Evolutionary conservation across 345 rosid species (phyloP).

Genomic region (Pistacia integerrima): DNA sequence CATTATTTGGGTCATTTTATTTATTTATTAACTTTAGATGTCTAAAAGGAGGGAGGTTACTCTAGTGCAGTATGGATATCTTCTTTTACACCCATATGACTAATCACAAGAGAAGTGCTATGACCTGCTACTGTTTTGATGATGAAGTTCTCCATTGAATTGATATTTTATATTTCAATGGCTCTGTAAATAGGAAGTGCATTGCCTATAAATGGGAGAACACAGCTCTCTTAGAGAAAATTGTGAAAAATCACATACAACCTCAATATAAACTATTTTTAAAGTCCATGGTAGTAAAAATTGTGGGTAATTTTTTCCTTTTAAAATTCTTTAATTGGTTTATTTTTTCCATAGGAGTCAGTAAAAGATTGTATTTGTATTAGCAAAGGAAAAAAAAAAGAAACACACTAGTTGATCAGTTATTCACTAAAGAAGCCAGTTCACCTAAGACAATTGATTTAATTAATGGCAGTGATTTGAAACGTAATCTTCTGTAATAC

Average conservation of each 20-base stretch:
- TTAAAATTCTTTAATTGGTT: neutral
- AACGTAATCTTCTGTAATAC: neutral
- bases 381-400: too few relatives aligned
- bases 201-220: neutral
- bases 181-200: neutral
- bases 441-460: neutral
- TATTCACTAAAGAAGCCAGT: too few relatives aligned
- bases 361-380: too few relatives aligned
- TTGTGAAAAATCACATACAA: neutral
- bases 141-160: too few relatives aligned
- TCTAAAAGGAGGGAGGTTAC: neutral
- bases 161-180: neutral
- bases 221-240: neutral
- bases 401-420: too few relatives aligned
- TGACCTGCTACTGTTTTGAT: neutral
- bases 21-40: neutral
- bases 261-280: neutral
- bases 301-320: neutral
- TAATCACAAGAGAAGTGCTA: neutral
- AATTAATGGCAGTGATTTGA: neutral
- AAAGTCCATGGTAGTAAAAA: neutral
- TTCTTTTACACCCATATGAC: neutral
- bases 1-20: too few relatives aligned
- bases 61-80: neutral
- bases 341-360: too few relatives aligned